phyloP scores from a whole-genome alignment of 2,329 filamentous ascomycete genomes.

The Phialocephala subalpina region DNA sequence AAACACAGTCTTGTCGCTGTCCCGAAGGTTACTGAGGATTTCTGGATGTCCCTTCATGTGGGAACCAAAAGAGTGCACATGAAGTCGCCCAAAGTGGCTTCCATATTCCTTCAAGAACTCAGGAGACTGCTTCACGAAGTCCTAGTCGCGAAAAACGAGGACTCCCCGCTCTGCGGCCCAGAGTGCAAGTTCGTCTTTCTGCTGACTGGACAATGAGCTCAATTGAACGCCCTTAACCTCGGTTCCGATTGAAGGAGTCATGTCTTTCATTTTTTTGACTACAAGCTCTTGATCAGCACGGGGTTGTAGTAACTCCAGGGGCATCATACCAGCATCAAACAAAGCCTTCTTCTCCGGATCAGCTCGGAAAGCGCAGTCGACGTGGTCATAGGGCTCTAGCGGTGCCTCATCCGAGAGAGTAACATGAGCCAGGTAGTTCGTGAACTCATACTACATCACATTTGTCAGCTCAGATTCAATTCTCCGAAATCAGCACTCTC shows the following conservation, averaged over 20 bases:
- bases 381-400: constrained; percentile 3
- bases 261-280: constrained; percentile 9
- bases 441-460: constrained; percentile 3
- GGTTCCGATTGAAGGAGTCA: constrained; percentile 10
- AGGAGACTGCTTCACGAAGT: constrained; percentile 6
- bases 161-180: constrained; percentile 9
- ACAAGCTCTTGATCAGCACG: no score
- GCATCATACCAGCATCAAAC: not conserved
- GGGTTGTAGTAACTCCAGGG: not conserved
- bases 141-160: constrained; percentile 6
- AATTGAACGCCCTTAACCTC: constrained; percentile 3
- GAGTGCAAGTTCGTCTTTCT: constrained; percentile 11
- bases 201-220: not conserved
- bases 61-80: constrained; percentile 3
- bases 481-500: not conserved
- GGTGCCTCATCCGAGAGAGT: not conserved
- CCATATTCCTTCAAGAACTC: constrained; percentile 11
- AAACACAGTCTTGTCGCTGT: constrained; percentile 11
- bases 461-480: not conserved
- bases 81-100: constrained; percentile 5
- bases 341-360: constrained; percentile 9
- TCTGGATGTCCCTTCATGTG: constrained; percentile 10
- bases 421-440: not conserved
- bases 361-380: not conserved
- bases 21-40: constrained; percentile 10